Evolutionary conservation across 2,329 filamentous ascomycete species (phyloP).

Genomic region (Harringtonia aguacate): DNA sequence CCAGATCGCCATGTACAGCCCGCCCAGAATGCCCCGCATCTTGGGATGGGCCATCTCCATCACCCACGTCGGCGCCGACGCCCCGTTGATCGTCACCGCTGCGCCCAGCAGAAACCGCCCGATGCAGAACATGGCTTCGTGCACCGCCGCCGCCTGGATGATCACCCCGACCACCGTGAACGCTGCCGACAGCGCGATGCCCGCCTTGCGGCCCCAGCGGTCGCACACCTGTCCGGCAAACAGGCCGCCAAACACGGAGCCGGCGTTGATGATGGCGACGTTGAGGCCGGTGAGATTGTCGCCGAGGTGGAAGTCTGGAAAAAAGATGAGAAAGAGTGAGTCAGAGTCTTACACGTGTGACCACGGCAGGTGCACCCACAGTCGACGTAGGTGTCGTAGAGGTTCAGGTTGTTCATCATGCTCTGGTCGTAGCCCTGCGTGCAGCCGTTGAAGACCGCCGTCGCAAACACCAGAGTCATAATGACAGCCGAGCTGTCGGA

Average conservation of each 20-base stretch:
- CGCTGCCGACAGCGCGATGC: neutral
- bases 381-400: neutral
- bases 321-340: neutral
- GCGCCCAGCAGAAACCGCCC: constrained; percentile 1
- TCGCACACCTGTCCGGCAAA: constrained; percentile 3
- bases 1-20: constrained; percentile 3
- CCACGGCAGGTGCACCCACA: neutral
- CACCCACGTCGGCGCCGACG: neutral
- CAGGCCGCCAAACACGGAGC: constrained; percentile 2
- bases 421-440: constrained; percentile 3
- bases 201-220: constrained; percentile 1
- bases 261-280: constrained; percentile 3
- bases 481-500: neutral
- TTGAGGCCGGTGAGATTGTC: constrained; percentile 1
- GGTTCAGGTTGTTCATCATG: constrained; percentile 3
- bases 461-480: constrained; percentile 3
- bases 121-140: constrained; percentile 5
- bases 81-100: constrained; percentile 1
- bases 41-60: constrained; percentile 2
- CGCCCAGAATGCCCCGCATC: neutral
- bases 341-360: neutral
- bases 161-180: constrained; percentile 1
- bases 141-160: constrained; percentile 1
- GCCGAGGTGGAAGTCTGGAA: constrained; percentile 1
- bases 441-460: constrained; percentile 4